Conservation (phyloP, 2,329 filamentous ascomycete species). For the Dactylellina sp. region DNA sequence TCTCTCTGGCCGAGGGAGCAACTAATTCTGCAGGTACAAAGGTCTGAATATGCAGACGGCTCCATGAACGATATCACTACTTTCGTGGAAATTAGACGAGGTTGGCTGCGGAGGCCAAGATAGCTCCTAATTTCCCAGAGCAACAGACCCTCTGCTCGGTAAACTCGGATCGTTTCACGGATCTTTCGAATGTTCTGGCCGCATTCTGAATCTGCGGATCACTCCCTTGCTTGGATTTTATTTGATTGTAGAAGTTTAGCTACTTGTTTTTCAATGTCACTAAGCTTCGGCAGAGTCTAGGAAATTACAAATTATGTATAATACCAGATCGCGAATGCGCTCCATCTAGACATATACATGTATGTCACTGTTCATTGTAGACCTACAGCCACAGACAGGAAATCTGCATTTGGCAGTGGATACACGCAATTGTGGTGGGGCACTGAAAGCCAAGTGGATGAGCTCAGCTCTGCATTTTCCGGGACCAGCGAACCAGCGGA, state of each 20-base stretch:
- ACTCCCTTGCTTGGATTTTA: too few relatives aligned
- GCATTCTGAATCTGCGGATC: background rate
- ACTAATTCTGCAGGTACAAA: too few relatives aligned
- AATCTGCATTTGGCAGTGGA: background rate
- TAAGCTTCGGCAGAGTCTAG: background rate
- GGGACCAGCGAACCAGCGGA: constrained; percentile 25
- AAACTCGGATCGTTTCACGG: constrained; percentile 44
- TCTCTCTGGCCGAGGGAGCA: too few relatives aligned
- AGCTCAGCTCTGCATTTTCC: constrained; percentile 46
- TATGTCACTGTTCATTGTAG: too few relatives aligned
- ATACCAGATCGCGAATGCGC: background rate
- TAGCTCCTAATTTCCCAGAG: background rate
- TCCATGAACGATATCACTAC: too few relatives aligned
- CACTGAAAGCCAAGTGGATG: constrained; percentile 13
- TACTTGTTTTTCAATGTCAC: background rate
- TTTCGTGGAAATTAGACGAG: background rate
- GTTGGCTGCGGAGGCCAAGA: background rate
- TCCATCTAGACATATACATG: too few relatives aligned
- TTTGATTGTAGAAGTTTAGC: background rate
- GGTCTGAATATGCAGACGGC: too few relatives aligned
- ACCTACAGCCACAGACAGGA: too few relatives aligned
- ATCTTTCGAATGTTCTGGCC: constrained; percentile 44
- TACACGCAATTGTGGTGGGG: constrained; percentile 3
- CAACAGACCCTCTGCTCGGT: constrained; percentile 17
- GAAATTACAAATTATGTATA: background rate